phyloP scores from a whole-genome alignment of 1,139 yeast genomes.

The Blastobotrys arbuscula region DNA sequence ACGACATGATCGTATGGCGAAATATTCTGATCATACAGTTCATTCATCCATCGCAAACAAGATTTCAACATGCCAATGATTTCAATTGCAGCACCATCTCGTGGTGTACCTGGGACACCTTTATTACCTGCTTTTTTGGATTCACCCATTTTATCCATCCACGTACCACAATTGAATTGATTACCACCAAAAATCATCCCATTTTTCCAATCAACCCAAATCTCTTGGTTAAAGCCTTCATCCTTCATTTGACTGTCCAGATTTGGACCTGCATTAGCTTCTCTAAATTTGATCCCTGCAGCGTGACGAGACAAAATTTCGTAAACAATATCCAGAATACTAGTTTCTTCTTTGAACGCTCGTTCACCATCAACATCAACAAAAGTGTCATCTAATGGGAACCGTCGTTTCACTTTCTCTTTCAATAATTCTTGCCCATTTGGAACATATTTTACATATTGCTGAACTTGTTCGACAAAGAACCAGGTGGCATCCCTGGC shows the following conservation, averaged over 20 bases:
- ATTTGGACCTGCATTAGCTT: conserved; percentile 89
- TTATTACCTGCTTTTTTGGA: conserved; percentile 73
- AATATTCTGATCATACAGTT: conserved; percentile 47
- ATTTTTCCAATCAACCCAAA: conserved; percentile 79
- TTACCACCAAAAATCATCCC: conserved; percentile 91
- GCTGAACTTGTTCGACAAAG: conserved; percentile 81
- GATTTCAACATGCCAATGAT: conserved; percentile 85
- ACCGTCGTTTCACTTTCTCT: conserved; percentile 71
- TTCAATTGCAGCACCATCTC: conserved; percentile 96
- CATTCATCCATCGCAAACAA: conserved; percentile 69
- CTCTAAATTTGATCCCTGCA: conserved; percentile 76
- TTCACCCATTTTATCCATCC: conserved; percentile 99
- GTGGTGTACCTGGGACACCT: conserved; percentile 94
- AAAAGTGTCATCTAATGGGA: conserved; percentile 84
- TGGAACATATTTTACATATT: conserved; percentile 64
- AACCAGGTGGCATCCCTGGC: conserved; percentile 99
- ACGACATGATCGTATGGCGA: conserved; percentile 35
- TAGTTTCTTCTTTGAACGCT: conserved; percentile 68
- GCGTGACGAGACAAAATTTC: conserved; percentile 88
- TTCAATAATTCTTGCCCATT: conserved; percentile 61
- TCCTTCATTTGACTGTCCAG: conserved; percentile 90
- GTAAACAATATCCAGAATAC: conserved; percentile 69
- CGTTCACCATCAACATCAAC: conserved; percentile 60
- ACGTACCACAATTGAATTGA: conserved; percentile 91
- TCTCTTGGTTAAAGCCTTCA: conserved; percentile 83